Percentiles rank a stretch among this genome's conserved stretches.
Evolutionary conservation across 2,329 filamentous ascomycete species (phyloP).

Genomic region (Aspergillus persii): DNA sequence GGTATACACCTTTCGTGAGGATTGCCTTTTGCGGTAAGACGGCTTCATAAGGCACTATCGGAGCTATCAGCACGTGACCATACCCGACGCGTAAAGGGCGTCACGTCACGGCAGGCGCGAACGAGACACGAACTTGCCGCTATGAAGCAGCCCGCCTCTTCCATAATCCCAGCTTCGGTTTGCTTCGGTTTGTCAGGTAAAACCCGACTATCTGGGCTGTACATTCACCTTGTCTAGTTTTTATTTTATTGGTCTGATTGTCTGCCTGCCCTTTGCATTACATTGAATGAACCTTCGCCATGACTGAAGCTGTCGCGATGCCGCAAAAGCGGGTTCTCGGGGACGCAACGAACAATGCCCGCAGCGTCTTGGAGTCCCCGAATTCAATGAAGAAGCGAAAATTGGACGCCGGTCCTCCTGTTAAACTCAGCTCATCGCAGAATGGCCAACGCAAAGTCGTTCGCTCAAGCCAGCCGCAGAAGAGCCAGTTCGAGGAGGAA

Average conservation of each 20-base stretch:
- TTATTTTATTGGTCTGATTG: neutral
- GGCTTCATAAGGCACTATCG: too few species aligned
- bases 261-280: neutral
- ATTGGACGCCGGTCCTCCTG: constrained; percentile 57
- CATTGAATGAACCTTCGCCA: constrained; percentile 24
- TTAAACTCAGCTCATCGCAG: constrained; percentile 60
- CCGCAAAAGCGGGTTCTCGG: constrained; percentile 72
- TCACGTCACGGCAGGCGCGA: constrained; percentile 20
- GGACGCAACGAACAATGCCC: constrained; percentile 63
- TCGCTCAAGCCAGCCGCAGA: constrained; percentile 67
- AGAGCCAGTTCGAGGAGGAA: constrained; percentile 90
- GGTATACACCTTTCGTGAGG: too few species aligned
- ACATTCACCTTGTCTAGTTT: neutral
- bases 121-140: constrained; percentile 16
- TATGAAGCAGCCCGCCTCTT: constrained; percentile 2
- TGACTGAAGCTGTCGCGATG: constrained; percentile 41
- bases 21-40: too few species aligned
- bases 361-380: constrained; percentile 58
- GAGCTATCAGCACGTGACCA: constrained; percentile 3
- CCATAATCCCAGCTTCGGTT: too few species aligned
- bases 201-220: neutral
- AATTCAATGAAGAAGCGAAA: constrained; percentile 75
- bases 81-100: constrained; percentile 12
- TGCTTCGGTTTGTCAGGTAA: neutral
- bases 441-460: constrained; percentile 55